Conservation (phyloP, 208 protist species). For the Crithidia bombi region DNA sequence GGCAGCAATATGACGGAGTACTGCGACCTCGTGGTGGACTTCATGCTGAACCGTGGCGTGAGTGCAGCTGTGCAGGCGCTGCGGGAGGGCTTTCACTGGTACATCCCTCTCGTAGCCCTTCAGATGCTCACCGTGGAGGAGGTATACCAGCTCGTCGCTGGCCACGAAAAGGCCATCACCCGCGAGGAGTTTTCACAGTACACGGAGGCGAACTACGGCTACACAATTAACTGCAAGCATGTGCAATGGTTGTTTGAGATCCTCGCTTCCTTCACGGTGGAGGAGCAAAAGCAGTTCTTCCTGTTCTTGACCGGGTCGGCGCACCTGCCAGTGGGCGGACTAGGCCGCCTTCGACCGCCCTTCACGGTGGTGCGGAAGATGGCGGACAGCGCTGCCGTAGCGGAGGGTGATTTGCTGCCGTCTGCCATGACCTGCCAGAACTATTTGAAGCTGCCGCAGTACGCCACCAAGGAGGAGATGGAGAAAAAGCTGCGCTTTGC, state of each 20-base stretch:
- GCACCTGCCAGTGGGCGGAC: slow-evolving; percentile 83
- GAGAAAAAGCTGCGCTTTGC: slow-evolving; percentile 85
- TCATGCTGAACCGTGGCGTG: slow-evolving; percentile 73
- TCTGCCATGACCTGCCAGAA: slow-evolving; percentile 95
- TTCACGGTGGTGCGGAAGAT: slow-evolving; percentile 93
- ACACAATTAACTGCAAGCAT: slow-evolving; percentile 73
- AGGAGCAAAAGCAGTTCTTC: slow-evolving; percentile 85
- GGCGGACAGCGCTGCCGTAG: slow-evolving; percentile 49
- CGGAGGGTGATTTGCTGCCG: slow-evolving; percentile 81
- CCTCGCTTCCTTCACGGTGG: slow-evolving; percentile 64
- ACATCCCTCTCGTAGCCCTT: slow-evolving; percentile 69
- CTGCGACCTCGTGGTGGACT: slow-evolving; percentile 65
- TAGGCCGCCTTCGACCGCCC: slow-evolving; percentile 69
- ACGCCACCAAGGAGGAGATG: slow-evolving; percentile 83
- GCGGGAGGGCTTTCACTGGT: slow-evolving; percentile 73
- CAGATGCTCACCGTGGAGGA: slow-evolving; percentile 74
- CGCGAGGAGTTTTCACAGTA: slow-evolving; percentile 73
- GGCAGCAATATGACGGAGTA: slow-evolving; percentile 68
- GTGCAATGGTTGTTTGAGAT: slow-evolving; percentile 90
- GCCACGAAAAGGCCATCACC: slow-evolving; percentile 55
- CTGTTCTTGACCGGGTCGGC: slow-evolving; percentile 90
- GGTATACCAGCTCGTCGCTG: slow-evolving; percentile 63
- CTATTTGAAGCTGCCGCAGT: slow-evolving; percentile 93
- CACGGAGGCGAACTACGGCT: slow-evolving; percentile 87
- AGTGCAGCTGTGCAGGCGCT: slow-evolving; percentile 51